Evolutionary conservation across 2,329 filamentous ascomycete species (phyloP).

Genomic region (Trichophyton mentagrophytes): DNA sequence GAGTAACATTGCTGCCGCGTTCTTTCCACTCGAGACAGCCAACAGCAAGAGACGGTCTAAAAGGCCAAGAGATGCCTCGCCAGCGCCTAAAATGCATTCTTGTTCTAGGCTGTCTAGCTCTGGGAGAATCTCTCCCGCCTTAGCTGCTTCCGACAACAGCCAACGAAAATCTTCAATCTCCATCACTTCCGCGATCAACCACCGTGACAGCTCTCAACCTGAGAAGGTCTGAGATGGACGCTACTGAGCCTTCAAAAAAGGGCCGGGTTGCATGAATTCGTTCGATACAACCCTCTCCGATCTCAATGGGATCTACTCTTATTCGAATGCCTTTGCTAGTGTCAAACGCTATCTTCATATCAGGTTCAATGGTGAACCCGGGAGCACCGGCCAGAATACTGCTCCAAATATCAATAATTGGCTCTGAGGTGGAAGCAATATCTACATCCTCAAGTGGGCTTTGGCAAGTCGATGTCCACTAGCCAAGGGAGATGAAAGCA

Average conservation of each 20-base stretch:
- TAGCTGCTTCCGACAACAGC: slow-evolving; percentile 4
- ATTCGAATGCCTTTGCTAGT: too few species aligned
- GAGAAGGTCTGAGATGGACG: not conserved
- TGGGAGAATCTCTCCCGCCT: not conserved
- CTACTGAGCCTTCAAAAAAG: not conserved
- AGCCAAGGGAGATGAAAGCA: not conserved
- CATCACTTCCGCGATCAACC: not conserved
- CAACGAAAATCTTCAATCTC: not conserved
- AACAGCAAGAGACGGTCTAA: not conserved
- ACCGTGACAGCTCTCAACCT: slow-evolving; percentile 13
- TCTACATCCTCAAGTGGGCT: not conserved
- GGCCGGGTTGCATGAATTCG: not conserved
- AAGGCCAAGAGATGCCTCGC: not conserved
- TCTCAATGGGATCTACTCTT: too few species aligned
- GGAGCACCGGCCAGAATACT: too few species aligned
- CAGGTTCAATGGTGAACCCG: too few species aligned
- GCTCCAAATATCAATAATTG: too few species aligned
- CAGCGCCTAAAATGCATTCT: not conserved
- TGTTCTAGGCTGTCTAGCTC: not conserved
- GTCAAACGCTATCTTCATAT: too few species aligned
- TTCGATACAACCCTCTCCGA: not conserved
- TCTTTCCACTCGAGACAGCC: not conserved
- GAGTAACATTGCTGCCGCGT: not conserved
- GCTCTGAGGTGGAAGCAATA: too few species aligned
- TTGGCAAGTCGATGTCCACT: not conserved